Evolutionary conservation across 495 filamentous ascomycete genomes (phyloP).

Genomic region (Hypoxylon subgilvum): DNA sequence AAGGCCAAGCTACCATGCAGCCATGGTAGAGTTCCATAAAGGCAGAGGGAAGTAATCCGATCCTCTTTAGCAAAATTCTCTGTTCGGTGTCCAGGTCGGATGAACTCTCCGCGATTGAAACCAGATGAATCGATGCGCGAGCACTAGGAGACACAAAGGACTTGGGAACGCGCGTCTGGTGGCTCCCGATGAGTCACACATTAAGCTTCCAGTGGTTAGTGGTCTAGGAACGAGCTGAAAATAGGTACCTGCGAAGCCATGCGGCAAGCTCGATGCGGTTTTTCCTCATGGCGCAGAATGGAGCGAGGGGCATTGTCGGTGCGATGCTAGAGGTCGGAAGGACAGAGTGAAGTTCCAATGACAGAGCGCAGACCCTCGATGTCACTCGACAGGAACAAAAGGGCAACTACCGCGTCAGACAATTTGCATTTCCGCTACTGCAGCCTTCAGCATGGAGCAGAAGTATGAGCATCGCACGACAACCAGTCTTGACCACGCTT

Average conservation of each 20-base stretch:
- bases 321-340: background rate
- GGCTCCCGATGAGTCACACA: background rate
- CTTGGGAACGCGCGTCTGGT: background rate
- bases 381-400: slow-evolving; percentile 7
- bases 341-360: slow-evolving; percentile 15
- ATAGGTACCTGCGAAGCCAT: background rate
- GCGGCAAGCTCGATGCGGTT: background rate
- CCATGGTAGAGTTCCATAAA: too few relatives aligned
- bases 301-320: background rate
- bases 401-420: background rate
- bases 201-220: background rate
- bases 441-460: too few relatives aligned
- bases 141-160: background rate
- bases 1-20: too few relatives aligned
- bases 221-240: slow-evolving; percentile 7
- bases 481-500: slow-evolving; percentile 4
- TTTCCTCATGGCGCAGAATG: slow-evolving; percentile 9
- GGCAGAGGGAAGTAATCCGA: too few relatives aligned
- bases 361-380: slow-evolving; percentile 4
- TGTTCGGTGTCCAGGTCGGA: too few relatives aligned
- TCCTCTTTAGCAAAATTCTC: too few relatives aligned
- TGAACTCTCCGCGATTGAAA: too few relatives aligned
- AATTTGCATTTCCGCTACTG: background rate
- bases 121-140: background rate
- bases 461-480: background rate